These are phyloP conservation scores for Neurospora tetrasperma DNA, from an alignment of 495 filamentous ascomycete genomes.

Conservation along the genomic window DNA sequence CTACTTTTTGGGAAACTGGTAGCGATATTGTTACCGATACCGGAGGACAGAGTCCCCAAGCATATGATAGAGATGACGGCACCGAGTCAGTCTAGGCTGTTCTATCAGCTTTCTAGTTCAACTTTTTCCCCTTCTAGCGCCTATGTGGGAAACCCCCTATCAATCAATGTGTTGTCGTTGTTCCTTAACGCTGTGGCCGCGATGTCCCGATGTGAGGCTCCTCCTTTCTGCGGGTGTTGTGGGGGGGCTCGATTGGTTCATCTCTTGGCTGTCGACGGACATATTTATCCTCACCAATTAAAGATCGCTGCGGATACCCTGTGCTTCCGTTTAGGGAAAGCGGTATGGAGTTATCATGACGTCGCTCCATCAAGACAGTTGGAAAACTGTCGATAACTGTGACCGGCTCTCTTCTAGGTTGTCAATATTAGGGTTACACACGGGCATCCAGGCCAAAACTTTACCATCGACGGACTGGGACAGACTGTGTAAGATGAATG, in stretches of 20 bases:
- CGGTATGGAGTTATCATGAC: background rate
- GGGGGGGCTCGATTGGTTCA: background rate
- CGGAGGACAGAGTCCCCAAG: background rate
- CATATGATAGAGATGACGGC: background rate
- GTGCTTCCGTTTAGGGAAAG: background rate
- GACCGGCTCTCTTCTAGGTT: background rate
- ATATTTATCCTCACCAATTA: background rate
- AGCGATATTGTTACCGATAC: background rate
- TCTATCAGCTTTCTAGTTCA: background rate
- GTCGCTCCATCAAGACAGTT: background rate
- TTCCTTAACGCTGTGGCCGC: background rate
- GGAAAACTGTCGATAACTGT: background rate
- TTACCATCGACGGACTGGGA: background rate
- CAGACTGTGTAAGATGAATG: background rate
- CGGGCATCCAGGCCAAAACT: background rate
- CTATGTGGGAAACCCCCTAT: background rate
- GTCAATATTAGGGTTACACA: background rate
- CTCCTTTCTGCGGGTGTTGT: background rate
- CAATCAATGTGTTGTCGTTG: background rate
- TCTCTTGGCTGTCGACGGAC: background rate
- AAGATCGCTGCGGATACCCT: background rate
- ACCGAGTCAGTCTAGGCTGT: background rate
- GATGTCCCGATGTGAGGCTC: background rate
- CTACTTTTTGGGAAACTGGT: background rate
- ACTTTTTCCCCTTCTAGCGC: background rate